These are phyloP conservation scores for Geoglossum cookeanum DNA, from an alignment of 2,329 filamentous ascomycete genomes.

Conservation along the genomic window DNA sequence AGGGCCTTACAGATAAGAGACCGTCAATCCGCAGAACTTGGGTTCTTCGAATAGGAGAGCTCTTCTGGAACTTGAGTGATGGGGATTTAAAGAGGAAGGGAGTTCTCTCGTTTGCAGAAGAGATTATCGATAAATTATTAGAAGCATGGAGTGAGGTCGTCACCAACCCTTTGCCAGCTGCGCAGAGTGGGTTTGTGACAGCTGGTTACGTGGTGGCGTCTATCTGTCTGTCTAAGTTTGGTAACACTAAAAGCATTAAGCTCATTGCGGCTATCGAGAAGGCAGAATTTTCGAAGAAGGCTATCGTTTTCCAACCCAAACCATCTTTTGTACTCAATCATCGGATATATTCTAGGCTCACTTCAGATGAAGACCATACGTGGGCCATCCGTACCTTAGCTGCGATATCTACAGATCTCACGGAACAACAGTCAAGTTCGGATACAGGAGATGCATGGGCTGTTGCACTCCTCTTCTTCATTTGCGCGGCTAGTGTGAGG, in stretches of 20 bases:
- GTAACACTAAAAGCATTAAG: conserved; percentile 34
- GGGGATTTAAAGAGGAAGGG: conserved; percentile 29
- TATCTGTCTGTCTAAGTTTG: conserved; percentile 35
- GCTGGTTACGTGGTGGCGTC: conserved; percentile 57
- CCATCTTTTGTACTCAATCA: conserved; percentile 73
- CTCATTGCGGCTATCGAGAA: conserved; percentile 40
- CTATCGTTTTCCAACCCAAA: conserved; percentile 54
- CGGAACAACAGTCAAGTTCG: conserved; percentile 23
- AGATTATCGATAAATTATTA: conserved; percentile 32
- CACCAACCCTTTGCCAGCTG: conserved; percentile 57
- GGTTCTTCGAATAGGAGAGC: conserved; percentile 53
- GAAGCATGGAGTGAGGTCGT: conserved; percentile 61
- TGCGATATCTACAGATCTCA: conserved; percentile 37
- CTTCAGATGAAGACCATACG: conserved; percentile 50
- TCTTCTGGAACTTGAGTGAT: conserved; percentile 39
- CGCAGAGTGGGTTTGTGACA: conserved; percentile 66
- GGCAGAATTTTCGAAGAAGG: conserved; percentile 42
- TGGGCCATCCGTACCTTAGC: conserved; percentile 60
- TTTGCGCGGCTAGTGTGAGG: conserved; percentile 43
- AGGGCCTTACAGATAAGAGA: conserved; percentile 76
- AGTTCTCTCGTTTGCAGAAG: conserved; percentile 27
- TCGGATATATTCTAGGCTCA: conserved; percentile 66
- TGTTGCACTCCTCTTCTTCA: conserved; percentile 63
- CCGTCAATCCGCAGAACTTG: conserved; percentile 58
- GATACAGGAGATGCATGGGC: conserved; percentile 54